A percentile compares a stretch with the other conserved stretches of the same genome.
Conservation (phyloP, 179 eudicot species). For the Silene vulgaris region DNA sequence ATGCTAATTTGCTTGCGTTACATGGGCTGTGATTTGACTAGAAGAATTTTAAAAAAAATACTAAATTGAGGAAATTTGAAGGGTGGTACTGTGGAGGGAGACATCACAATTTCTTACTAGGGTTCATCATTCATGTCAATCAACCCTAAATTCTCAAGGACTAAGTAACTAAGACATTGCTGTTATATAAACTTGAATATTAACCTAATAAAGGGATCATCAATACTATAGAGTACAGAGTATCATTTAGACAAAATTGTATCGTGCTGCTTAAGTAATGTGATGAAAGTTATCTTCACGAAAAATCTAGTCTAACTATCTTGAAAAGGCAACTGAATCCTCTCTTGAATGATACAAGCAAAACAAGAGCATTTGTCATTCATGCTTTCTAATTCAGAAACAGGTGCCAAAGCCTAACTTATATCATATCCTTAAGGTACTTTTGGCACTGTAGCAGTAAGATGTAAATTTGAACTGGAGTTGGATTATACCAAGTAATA, state of each 20-base stretch:
- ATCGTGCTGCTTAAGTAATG: neutral
- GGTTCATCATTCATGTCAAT: neutral
- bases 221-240: neutral
- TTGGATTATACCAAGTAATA: neutral
- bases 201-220: neutral
- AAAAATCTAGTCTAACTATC: neutral
- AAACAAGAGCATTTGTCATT: slow-evolving; percentile 8
- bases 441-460: neutral
- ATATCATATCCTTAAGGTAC: neutral
- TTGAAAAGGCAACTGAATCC: neutral
- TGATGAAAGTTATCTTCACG: neutral
- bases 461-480: neutral
- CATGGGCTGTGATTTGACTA: too few species aligned
- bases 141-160: neutral
- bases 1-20: too few species aligned
- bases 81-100: too few species aligned
- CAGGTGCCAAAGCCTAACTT: neutral
- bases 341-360: neutral
- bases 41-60: too few species aligned
- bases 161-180: neutral
- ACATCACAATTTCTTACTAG: too few species aligned
- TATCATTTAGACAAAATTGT: neutral
- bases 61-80: too few species aligned
- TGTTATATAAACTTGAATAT: neutral
- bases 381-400: neutral